These are phyloP conservation scores for Exsudoporus floridanus DNA, from an alignment of 1,284 basidiomycete genomes.

Conservation along the genomic window DNA sequence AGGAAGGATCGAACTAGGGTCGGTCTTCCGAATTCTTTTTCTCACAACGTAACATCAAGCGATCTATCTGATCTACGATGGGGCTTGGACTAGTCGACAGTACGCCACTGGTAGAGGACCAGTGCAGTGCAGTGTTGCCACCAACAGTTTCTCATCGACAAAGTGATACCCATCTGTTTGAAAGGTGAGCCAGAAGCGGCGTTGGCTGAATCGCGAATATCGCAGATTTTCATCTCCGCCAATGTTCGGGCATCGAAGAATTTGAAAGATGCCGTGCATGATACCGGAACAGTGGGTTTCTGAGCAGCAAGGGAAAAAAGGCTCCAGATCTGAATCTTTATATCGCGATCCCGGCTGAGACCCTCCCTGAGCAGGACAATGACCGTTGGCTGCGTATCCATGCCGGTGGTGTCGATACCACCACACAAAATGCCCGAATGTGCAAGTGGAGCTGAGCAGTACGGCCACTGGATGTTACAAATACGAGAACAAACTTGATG, in stretches of 20 bases:
- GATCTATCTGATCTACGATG: neutral
- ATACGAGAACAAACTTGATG: neutral
- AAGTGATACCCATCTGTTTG: conserved; percentile 8
- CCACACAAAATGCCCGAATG: neutral
- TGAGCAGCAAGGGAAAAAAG: neutral
- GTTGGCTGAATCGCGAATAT: neutral
- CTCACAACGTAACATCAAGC: neutral
- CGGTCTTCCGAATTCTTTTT: neutral
- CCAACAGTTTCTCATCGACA: conserved; percentile 1
- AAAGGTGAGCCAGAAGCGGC: neutral
- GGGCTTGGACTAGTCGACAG: conserved; percentile 6
- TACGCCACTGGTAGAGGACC: conserved; percentile 14
- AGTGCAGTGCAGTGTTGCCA: conserved; percentile 15
- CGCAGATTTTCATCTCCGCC: conserved; percentile 12
- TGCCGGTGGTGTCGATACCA: conserved; percentile 1
- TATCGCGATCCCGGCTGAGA: conserved; percentile 16
- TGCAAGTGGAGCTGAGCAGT: neutral
- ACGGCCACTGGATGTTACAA: neutral
- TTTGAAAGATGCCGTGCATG: neutral
- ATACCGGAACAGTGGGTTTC: neutral
- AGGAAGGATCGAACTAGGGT: neutral
- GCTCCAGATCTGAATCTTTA: neutral
- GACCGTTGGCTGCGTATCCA: conserved; percentile 10
- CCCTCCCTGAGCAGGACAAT: neutral
- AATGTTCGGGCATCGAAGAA: neutral